These are phyloP conservation scores for Phytopythium mirpurense DNA, from an alignment of 352 stramenopile species.

Conservation along the genomic window DNA sequence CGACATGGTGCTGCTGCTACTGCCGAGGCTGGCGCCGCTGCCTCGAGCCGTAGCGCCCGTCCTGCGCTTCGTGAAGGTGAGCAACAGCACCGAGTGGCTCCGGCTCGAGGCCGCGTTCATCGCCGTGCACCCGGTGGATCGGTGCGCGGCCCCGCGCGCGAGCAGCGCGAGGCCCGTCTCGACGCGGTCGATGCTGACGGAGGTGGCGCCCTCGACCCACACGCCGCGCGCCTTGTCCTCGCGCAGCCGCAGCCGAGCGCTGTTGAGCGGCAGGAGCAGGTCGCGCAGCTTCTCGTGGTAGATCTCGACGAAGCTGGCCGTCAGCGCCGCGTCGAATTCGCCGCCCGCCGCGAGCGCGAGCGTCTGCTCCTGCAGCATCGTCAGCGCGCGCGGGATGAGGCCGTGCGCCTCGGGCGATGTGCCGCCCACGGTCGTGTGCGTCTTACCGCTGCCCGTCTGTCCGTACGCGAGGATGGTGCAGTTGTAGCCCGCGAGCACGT, in stretches of 20 bases:
- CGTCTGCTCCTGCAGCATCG: conserved; percentile 24
- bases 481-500: conserved; percentile 59
- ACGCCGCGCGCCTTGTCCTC: conserved; percentile 33
- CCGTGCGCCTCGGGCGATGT: conserved; percentile 14
- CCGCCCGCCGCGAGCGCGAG: conserved; percentile 4
- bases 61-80: conserved; percentile 33
- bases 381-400: conserved; percentile 35
- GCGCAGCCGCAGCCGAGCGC: conserved; percentile 27
- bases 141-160: conserved; percentile 26
- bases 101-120: conserved; percentile 66
- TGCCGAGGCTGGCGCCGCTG: neutral
- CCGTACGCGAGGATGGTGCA: conserved; percentile 72
- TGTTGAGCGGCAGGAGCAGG: conserved; percentile 37
- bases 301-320: conserved; percentile 59
- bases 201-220: conserved; percentile 44
- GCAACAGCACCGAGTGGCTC: conserved; percentile 63
- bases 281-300: conserved; percentile 66
- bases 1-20: conserved; percentile 27
- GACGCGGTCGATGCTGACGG: conserved; percentile 31
- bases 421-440: conserved; percentile 41
- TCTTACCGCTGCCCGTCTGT: conserved; percentile 70
- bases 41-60: conserved; percentile 4
- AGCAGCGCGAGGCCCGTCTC: conserved; percentile 28
- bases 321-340: conserved; percentile 30
- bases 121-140: conserved; percentile 36